Conservation (phyloP, 345 rosid genomes). For the Dovyalis caffra region DNA sequence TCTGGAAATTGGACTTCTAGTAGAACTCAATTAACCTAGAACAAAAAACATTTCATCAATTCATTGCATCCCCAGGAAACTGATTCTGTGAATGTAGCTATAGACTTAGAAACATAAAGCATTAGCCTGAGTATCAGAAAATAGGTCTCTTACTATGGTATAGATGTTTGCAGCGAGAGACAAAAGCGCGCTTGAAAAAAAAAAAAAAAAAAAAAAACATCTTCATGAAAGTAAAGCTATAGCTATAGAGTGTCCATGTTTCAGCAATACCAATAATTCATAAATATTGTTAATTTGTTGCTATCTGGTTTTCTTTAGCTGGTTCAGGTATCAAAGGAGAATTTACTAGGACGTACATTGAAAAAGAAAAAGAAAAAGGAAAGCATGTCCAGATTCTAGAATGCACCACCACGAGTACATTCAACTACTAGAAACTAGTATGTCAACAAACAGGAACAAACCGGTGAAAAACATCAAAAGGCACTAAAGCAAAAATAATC, state of each 20-base stretch:
- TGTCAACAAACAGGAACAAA: too few species aligned
- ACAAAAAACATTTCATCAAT: conserved; percentile 14
- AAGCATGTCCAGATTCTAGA: too few species aligned
- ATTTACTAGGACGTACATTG: too few species aligned
- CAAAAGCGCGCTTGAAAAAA: background rate
- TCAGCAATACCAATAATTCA: background rate
- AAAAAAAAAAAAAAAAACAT: background rate
- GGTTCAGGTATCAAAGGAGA: too few species aligned
- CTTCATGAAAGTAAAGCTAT: background rate
- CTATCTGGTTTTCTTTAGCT: too few species aligned
- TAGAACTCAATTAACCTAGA: conserved; percentile 71
- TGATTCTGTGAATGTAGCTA: background rate
- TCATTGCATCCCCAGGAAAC: conserved; percentile 2
- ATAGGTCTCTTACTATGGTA: background rate
- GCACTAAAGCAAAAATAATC: too few species aligned
- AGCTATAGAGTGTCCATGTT: background rate
- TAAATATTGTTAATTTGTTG: background rate
- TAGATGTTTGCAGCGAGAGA: background rate
- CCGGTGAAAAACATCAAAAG: too few species aligned
- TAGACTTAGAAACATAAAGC: background rate
- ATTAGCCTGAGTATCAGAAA: background rate
- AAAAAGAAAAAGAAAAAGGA: too few species aligned
- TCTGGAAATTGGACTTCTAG: conserved; percentile 95
- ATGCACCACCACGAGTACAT: too few species aligned
- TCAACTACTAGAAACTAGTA: too few species aligned